Conservation (phyloP, 2,329 filamentous ascomycete genomes). For the Botrytis tulipae region DNA sequence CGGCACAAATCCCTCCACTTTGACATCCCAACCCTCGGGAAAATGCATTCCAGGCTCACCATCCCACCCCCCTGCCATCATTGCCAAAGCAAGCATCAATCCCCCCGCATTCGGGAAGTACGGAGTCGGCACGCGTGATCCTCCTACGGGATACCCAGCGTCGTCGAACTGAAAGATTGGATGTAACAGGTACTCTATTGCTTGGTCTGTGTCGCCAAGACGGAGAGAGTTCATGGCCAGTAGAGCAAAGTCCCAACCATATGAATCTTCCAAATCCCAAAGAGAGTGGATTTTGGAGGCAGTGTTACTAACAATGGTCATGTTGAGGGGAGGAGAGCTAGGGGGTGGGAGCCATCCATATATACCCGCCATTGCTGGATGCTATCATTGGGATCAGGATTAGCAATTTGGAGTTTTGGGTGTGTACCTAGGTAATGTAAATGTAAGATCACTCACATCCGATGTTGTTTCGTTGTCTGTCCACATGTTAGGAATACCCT, state of each 20-base stretch:
- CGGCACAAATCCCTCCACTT: slow-evolving; percentile 49
- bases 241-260: slow-evolving; percentile 49
- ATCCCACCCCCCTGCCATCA: slow-evolving; percentile 59
- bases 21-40: slow-evolving; percentile 49
- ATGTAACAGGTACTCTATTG: slow-evolving; percentile 47
- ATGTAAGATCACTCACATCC: not conserved
- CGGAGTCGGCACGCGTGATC: slow-evolving; percentile 53
- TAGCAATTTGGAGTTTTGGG: not conserved
- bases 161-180: slow-evolving; percentile 54
- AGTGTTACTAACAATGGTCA: slow-evolving; percentile 40
- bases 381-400: slow-evolving; percentile 40
- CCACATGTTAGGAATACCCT: slow-evolving; percentile 49
- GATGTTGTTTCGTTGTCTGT: slow-evolving; percentile 31
- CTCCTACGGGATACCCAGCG: slow-evolving; percentile 54
- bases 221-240: slow-evolving; percentile 47
- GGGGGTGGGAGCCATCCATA: slow-evolving; percentile 46
- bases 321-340: slow-evolving; percentile 39
- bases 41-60: slow-evolving; percentile 46
- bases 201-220: slow-evolving; percentile 44
- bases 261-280: slow-evolving; percentile 46
- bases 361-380: slow-evolving; percentile 47
- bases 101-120: slow-evolving; percentile 54
- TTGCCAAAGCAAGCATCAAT: slow-evolving; percentile 52
- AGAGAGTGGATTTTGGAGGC: slow-evolving; percentile 42
- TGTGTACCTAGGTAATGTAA: not conserved